These are phyloP conservation scores for Trichoderma hamatum DNA, from an alignment of 2,329 filamentous ascomycete species.

Conservation along the genomic window DNA sequence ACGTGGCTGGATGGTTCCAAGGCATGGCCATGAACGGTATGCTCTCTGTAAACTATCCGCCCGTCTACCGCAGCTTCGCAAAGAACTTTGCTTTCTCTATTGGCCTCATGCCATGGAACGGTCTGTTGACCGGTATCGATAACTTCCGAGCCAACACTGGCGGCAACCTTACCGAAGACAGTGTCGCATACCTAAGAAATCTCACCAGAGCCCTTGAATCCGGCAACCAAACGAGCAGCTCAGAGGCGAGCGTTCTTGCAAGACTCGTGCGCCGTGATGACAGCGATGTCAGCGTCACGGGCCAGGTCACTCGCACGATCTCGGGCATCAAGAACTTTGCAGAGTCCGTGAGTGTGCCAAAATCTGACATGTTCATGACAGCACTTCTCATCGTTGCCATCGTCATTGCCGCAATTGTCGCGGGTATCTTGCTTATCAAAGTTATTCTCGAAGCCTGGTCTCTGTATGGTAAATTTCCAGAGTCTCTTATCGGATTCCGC, in stretches of 20 bases:
- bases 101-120: constrained; percentile 80
- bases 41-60: constrained; percentile 86
- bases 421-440: constrained; percentile 87
- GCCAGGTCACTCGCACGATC: constrained; percentile 52
- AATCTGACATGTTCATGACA: constrained; percentile 95
- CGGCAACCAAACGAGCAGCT: constrained; percentile 52
- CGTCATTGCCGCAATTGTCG: constrained; percentile 78
- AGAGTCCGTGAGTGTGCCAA: constrained; percentile 82
- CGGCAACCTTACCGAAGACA: constrained; percentile 82
- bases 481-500: constrained; percentile 79
- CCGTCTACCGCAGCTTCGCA: constrained; percentile 84
- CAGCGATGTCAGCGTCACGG: constrained; percentile 45
- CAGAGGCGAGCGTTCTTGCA: constrained; percentile 45
- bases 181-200: constrained; percentile 72
- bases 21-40: constrained; percentile 94
- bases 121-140: constrained; percentile 81
- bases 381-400: constrained; percentile 87
- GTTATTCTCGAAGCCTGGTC: constrained; percentile 89
- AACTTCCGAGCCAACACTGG: constrained; percentile 78
- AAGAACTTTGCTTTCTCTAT: constrained; percentile 94
- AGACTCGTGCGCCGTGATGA: constrained; percentile 58
- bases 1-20: constrained; percentile 89
- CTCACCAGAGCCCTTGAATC: constrained; percentile 73
- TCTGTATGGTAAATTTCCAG: constrained; percentile 83
- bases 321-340: constrained; percentile 79